A percentile compares a stretch with the other conserved stretches of the same genome.
These are phyloP conservation scores for Thermomyces lanuginosus DNA, from an alignment of 2,329 filamentous ascomycete species.

Conservation along the genomic window DNA sequence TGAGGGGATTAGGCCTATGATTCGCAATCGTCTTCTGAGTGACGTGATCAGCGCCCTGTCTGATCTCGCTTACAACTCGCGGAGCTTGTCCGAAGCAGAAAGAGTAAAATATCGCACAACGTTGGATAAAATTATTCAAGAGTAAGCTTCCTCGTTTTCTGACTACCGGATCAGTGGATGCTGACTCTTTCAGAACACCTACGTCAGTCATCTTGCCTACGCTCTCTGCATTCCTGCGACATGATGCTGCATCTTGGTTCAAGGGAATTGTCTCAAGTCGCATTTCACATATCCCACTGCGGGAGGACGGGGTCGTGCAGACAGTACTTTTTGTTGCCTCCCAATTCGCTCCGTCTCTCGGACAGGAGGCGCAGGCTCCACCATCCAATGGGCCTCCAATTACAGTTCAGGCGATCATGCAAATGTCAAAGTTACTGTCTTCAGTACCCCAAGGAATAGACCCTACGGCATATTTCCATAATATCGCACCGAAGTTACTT, in stretches of 20 bases:
- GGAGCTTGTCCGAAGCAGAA: slow-evolving; percentile 7
- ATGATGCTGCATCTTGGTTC: slow-evolving; percentile 23
- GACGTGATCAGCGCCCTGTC: slow-evolving; percentile 24
- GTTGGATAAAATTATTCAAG: slow-evolving; percentile 17
- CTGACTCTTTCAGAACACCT: slow-evolving; percentile 15
- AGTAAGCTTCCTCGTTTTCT: slow-evolving; percentile 12
- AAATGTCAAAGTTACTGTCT: slow-evolving; percentile 25
- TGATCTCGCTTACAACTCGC: slow-evolving; percentile 25
- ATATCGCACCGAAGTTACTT: slow-evolving; percentile 26
- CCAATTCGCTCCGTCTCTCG: slow-evolving; percentile 25
- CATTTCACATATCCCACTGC: slow-evolving; percentile 25
- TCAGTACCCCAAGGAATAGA: slow-evolving; percentile 26
- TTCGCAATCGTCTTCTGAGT: slow-evolving; percentile 24
- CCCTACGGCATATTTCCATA: slow-evolving; percentile 19
- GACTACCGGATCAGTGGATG: slow-evolving; percentile 6
- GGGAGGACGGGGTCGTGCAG: slow-evolving; percentile 25
- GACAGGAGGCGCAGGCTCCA: slow-evolving; percentile 16
- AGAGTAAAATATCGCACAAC: slow-evolving; percentile 10
- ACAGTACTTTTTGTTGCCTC: slow-evolving; percentile 28
- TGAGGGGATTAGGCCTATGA: slow-evolving; percentile 23
- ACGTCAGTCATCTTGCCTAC: slow-evolving; percentile 20
- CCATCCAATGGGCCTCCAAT: slow-evolving; percentile 22
- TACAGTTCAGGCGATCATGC: slow-evolving; percentile 30
- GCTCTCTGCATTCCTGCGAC: slow-evolving; percentile 22
- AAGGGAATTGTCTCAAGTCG: slow-evolving; percentile 20